Evolutionary conservation across 2,329 filamentous ascomycete species (phyloP), one percentile per base, ranked within the genome.

Genomic region (Alternaria consortialis): DNA sequence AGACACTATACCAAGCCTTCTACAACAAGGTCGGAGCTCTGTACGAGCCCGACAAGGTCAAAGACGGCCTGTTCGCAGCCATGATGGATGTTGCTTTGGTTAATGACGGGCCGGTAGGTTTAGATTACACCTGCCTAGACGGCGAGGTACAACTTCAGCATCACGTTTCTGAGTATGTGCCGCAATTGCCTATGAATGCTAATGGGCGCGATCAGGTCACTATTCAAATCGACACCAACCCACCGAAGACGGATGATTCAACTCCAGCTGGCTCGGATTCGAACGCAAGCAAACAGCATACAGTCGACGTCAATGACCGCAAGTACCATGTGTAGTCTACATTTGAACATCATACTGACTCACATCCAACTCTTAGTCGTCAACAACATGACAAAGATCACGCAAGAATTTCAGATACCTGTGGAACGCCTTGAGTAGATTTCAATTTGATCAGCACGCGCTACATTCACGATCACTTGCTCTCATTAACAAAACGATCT

Each of bases 51-150:
- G 91, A 93, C 8, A 89, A 85, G 65, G 94, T 99, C 60, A 93
- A 97, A 77, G 90, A 99, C 76, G 95, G 96, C n/a, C 88, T 94
- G 31, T 99, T 99, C 78, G 94, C 97, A 75, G 95, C 95, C 51
- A 97, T 97, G 94, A 99, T 99, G 95, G 91, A 98, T 74, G 94
- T 99, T 60, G 91, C 91, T 50, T 81, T 97, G 31, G 89, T 97
- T 51, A 98, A 98, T 69, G 94, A 98, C 73, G 87, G 88, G 73
- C 88, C 88, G 81, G 87, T 90, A 86, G 83, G 87, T 87, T 77
- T 86, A 70, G 82, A 87, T 76, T 87, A 84, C 79, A 79, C 79
- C 78, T 86, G 83, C 80, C 79, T 84, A 70, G 84, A 87, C 75
- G 83, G 82, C 78, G 84, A 82, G 84, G 85, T 87, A 85, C 74